Evolutionary conservation across 176 grass and related monocot genomes (phyloP).

Genomic region (Leersia perrieri): DNA sequence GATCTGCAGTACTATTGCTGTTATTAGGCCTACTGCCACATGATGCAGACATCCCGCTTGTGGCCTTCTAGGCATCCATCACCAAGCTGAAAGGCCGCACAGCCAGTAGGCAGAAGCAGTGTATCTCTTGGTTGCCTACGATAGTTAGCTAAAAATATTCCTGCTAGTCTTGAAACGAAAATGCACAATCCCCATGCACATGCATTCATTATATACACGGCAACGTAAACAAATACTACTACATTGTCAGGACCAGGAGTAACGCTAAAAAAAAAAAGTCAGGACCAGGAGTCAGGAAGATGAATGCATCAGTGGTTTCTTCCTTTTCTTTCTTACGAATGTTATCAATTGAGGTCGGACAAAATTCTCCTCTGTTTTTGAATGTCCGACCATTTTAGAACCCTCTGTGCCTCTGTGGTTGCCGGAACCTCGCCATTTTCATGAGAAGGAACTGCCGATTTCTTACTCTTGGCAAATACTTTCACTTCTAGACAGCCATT

Average conservation of each 20-base stretch:
- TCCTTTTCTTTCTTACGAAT: conserved; percentile 37
- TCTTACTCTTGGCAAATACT: conserved; percentile 16
- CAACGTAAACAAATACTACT: neutral
- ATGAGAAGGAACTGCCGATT: neutral
- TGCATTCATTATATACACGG: neutral
- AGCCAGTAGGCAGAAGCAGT: too few relatives aligned
- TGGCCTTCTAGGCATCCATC: too few relatives aligned
- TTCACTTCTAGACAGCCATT: neutral
- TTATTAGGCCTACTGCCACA: too few relatives aligned
- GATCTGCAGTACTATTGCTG: too few relatives aligned
- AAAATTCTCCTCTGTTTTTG: neutral
- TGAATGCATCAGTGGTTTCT: neutral
- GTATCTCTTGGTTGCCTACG: too few relatives aligned
- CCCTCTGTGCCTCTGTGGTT: neutral
- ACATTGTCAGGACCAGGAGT: neutral
- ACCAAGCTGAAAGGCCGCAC: too few relatives aligned
- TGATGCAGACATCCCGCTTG: too few relatives aligned
- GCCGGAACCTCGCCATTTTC: neutral
- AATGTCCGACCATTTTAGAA: neutral
- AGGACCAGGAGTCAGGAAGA: conserved; percentile 18
- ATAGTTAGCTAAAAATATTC: too few relatives aligned
- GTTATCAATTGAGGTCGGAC: neutral
- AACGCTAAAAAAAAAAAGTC: too few relatives aligned
- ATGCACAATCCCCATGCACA: neutral
- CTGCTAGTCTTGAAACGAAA: too few relatives aligned